Conservation (phyloP, 176 grass and related monocot species). For the Ampelocalamus luodianensis region DNA sequence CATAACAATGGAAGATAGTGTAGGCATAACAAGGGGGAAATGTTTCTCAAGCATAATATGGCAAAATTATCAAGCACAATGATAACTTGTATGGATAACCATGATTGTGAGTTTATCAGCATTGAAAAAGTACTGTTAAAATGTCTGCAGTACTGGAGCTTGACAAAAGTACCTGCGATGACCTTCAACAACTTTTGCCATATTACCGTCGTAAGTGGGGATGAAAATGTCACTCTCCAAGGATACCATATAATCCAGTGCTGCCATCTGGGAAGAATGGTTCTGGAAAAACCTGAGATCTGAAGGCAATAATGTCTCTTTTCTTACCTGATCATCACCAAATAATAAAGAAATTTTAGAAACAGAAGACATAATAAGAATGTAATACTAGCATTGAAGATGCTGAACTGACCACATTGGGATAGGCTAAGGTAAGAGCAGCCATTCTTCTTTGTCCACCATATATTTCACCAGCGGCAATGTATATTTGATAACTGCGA, state of each 20-base stretch:
- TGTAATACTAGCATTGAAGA: constrained; percentile 24
- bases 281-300: constrained; percentile 81
- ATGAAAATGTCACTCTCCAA: constrained; percentile 88
- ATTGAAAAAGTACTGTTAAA: not conserved
- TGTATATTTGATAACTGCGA: constrained; percentile 74
- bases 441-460: constrained; percentile 88
- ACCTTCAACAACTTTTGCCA: constrained; percentile 93
- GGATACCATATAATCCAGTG: constrained; percentile 95
- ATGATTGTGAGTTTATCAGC: not conserved
- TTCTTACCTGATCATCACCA: constrained; percentile 69
- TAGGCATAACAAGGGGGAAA: not conserved
- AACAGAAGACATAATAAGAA: constrained; percentile 24
- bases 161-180: constrained; percentile 77
- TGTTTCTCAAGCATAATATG: constrained; percentile 5
- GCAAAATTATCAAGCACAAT: not conserved
- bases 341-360: constrained; percentile 17
- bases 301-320: constrained; percentile 75
- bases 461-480: constrained; percentile 96
- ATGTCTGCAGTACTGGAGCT: constrained; percentile 11
- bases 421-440: constrained; percentile 67
- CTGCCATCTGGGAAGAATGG: constrained; percentile 98
- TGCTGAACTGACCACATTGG: constrained; percentile 76
- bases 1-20: not conserved
- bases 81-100: not conserved
- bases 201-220: constrained; percentile 93